A percentile compares a stretch with the other conserved stretches of the same genome.
These are phyloP conservation scores for Globisporangium canariense DNA, from an alignment of 352 stramenopile genomes.

Conservation along the genomic window DNA sequence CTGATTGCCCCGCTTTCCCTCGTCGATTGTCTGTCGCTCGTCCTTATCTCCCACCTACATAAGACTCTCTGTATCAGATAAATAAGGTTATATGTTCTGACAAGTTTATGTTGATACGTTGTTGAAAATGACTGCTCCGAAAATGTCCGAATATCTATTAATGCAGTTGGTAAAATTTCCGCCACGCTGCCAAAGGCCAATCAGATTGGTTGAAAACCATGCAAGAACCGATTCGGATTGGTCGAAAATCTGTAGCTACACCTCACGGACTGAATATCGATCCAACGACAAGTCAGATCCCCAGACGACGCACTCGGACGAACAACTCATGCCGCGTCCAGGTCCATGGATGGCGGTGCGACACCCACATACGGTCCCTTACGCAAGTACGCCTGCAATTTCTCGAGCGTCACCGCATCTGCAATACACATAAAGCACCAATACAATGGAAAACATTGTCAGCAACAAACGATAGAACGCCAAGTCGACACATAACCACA, in stretches of 20 bases:
- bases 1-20: slow-evolving; percentile 10
- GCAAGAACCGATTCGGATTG: neutral
- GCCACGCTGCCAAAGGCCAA: neutral
- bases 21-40: neutral
- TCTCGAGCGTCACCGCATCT: slow-evolving; percentile 53
- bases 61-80: neutral
- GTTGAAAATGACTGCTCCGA: neutral
- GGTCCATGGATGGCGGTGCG: slow-evolving; percentile 42
- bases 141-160: neutral
- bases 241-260: neutral
- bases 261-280: neutral
- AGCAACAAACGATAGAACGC: neutral
- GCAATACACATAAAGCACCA: neutral
- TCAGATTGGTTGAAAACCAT: neutral
- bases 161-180: neutral
- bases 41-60: neutral
- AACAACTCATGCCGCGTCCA: slow-evolving; percentile 49
- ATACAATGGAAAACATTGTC: neutral
- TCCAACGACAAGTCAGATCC: neutral
- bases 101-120: neutral
- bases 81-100: neutral
- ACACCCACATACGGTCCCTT: slow-evolving; percentile 65
- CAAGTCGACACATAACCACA: neutral
- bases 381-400: slow-evolving; percentile 50
- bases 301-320: neutral